Evolutionary conservation across 495 filamentous ascomycete genomes (phyloP).

Genomic region (Talaromyces thailandensis): DNA sequence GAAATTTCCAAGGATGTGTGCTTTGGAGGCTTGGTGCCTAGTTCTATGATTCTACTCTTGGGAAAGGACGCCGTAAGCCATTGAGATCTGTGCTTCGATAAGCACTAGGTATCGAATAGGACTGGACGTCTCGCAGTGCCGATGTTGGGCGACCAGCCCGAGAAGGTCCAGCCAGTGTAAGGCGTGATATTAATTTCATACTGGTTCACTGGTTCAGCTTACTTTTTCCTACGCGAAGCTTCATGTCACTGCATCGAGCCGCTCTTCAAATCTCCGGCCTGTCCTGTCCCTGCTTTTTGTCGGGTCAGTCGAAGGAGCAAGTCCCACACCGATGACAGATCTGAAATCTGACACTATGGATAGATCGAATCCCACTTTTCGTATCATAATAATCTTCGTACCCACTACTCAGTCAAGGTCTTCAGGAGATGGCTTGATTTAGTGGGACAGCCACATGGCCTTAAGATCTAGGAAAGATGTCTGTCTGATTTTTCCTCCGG

Average conservation of each 20-base stretch:
- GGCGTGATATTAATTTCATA: background rate
- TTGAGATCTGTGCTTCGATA: background rate
- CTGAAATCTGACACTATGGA: background rate
- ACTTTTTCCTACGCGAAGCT: background rate
- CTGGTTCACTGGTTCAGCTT: background rate
- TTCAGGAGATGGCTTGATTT: background rate
- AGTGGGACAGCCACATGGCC: background rate
- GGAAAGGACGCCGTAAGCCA: background rate
- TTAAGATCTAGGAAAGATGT: background rate
- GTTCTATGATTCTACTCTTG: background rate
- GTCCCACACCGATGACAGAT: background rate
- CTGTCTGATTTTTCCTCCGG: background rate
- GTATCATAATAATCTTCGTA: no score
- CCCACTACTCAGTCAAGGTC: no score
- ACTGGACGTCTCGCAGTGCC: background rate
- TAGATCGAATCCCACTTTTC: background rate
- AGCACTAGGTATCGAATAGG: background rate
- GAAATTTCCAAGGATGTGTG: background rate
- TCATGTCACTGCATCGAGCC: background rate
- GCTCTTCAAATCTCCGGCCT: background rate
- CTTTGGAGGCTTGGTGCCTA: background rate
- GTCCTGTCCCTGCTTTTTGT: background rate
- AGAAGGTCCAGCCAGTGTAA: background rate
- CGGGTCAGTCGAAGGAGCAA: background rate
- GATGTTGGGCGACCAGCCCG: background rate